Evolutionary conservation across 352 stramenopile genomes (phyloP).

Genomic region (Phytophthora brassicae): DNA sequence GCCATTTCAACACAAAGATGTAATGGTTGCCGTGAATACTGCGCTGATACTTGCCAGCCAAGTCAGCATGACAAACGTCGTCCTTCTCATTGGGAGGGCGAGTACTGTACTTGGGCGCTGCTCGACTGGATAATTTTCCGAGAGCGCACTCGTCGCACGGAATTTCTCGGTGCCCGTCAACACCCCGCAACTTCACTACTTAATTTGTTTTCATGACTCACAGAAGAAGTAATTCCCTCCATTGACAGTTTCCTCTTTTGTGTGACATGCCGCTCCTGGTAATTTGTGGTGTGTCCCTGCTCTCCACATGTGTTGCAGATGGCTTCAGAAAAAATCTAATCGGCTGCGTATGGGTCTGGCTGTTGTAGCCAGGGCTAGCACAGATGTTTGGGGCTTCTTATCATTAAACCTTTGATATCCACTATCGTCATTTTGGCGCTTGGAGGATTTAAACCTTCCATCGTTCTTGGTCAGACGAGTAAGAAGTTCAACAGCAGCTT

Average conservation of each 20-base stretch:
- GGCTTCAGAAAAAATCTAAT: not conserved
- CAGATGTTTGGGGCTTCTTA: not conserved
- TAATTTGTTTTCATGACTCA: not conserved
- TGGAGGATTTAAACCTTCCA: not conserved
- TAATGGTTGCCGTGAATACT: conserved; percentile 7
- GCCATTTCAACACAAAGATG: conserved; percentile 1
- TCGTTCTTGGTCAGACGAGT: not conserved
- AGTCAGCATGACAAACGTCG: conserved; percentile 4
- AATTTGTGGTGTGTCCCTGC: conserved; percentile 2
- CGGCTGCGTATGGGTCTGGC: not conserved
- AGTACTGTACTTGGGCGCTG: not conserved
- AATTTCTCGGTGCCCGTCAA: conserved; percentile 3
- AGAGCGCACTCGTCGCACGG: conserved; percentile 5
- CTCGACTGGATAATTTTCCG: not conserved
- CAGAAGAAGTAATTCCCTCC: not conserved
- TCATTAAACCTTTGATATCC: not conserved
- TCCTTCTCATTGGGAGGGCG: conserved; percentile 4
- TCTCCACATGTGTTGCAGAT: not conserved
- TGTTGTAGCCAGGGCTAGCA: not conserved
- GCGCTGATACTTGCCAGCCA: not conserved
- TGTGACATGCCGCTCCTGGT: conserved; percentile 4
- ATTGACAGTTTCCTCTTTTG: not conserved
- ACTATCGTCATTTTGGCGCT: not conserved
- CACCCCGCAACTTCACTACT: conserved; percentile 9
- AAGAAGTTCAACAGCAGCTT: not conserved